Evolutionary conservation across 768 basidiomycete species (phyloP), one percentile per base, ranked within the genome.

Genomic region (Tricholoma flavovirens): DNA sequence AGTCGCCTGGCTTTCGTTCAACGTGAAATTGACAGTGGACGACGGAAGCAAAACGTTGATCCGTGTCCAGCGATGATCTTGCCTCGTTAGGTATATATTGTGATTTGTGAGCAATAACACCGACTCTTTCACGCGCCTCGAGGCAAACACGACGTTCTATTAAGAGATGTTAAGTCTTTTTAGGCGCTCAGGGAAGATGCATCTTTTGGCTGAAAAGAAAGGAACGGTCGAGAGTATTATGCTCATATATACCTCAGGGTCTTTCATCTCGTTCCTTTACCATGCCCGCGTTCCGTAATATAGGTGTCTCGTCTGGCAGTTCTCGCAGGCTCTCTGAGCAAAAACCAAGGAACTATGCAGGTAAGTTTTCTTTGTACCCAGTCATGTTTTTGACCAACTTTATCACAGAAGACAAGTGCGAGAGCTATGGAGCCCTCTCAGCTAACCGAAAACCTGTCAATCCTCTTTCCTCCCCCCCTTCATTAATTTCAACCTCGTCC

Each of bases 261-360:
- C 10, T 10, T 10, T 49, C 15, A 30, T 15, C 8, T 17, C 29
- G 5, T 15, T 29, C 29, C 10, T 35, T 33, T 14, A 32, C 40
- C 53, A 64, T 63, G 60, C 58, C 61, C 29, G 49, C 51, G 40
- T 59, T 49, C 55, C 54, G 54, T 45, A 62, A 53, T 49, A 52
- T 59, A 33, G 42, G 32, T 43, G 9, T 48, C 43, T 22, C 61
- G 42, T 55, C 63, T 43, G 75, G 78, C 51, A 74, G 69, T 56
- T 82, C 79, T 22, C 75, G 77, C 38, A 68, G 78, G 46, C 64
- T 78, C 15, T 77, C 77, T 11, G 71, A 66, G 55, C 75, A 71
- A 63, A 67, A 68, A 9, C 74, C 76, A 19, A 60, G 64, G 58
- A 57, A 54, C 29, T 66, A 73, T 40, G 67, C 72, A 64, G 69